Percentiles rank a stretch among this genome's conserved stretches.
These are phyloP conservation scores for Fusarium denticulatum DNA, from an alignment of 2,329 filamentous ascomycete species.

Conservation along the genomic window DNA sequence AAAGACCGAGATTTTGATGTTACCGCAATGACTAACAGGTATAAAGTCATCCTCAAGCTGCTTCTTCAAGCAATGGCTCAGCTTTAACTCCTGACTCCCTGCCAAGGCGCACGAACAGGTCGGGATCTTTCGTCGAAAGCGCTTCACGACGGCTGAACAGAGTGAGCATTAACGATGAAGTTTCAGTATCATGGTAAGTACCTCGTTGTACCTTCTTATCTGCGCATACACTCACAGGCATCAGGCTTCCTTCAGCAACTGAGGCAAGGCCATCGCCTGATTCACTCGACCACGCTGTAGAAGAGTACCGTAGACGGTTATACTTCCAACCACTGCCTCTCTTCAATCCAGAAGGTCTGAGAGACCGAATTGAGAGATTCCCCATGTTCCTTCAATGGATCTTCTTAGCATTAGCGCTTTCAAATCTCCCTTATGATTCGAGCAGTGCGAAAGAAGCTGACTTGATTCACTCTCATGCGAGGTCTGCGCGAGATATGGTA, in stretches of 20 bases:
- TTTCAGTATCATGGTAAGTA: background rate
- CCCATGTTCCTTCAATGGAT: constrained; percentile 30
- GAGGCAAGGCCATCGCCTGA: constrained; percentile 2
- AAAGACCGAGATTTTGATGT: accelerated
- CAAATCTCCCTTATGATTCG: constrained; percentile 14
- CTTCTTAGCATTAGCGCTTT: constrained; percentile 18
- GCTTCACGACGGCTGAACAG: background rate
- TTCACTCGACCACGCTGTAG: constrained; percentile 13
- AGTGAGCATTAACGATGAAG: background rate
- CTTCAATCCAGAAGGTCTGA: constrained; percentile 11
- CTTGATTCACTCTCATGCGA: constrained; percentile 5
- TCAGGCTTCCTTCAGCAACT: background rate
- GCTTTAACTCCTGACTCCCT: constrained; percentile 15
- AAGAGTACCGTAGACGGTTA: constrained; percentile 25
- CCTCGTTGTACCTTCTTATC: no score
- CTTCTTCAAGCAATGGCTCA: constrained; percentile 12
- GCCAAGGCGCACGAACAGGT: background rate
- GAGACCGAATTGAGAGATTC: constrained; percentile 6
- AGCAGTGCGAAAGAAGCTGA: constrained; percentile 24
- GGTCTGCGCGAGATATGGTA: constrained; percentile 20
- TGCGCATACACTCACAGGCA: background rate
- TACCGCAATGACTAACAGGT: background rate
- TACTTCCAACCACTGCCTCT: constrained; percentile 38
- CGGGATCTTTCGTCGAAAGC: background rate
- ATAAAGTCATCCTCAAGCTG: background rate